Conservation (phyloP, 2,329 filamentous ascomycete genomes). For the Massarina eburnea region DNA sequence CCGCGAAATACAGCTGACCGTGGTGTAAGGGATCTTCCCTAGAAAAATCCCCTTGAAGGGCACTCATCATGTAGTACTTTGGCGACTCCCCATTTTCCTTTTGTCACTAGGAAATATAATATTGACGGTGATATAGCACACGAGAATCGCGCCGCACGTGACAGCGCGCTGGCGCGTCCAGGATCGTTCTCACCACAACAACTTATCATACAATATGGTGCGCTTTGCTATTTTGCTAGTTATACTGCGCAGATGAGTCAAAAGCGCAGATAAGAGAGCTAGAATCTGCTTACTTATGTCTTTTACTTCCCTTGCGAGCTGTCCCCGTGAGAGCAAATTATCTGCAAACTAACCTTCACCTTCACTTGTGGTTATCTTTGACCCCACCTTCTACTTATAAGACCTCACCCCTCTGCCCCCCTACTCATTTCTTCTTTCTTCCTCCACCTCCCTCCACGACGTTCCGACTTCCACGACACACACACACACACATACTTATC, state of each 20-base stretch:
- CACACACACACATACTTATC: background rate
- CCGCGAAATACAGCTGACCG: too few relatives aligned
- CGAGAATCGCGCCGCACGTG: constrained; percentile 1
- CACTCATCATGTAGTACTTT: too few relatives aligned
- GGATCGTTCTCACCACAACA: too few relatives aligned
- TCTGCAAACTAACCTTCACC: background rate
- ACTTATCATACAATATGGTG: too few relatives aligned
- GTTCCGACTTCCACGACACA: constrained; percentile 1
- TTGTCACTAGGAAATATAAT: background rate
- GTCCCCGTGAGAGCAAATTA: constrained; percentile 10
- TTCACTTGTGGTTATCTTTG: background rate
- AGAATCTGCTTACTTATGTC: background rate
- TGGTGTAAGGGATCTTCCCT: too few relatives aligned
- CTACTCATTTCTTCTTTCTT: constrained; percentile 2
- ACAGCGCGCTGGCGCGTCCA: background rate
- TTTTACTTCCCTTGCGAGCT: constrained; percentile 7
- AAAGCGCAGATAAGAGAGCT: background rate
- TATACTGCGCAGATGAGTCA: background rate
- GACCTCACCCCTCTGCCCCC: background rate
- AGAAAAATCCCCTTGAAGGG: too few relatives aligned
- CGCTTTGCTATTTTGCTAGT: background rate
- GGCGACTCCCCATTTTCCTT: too few relatives aligned
- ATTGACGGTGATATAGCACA: background rate
- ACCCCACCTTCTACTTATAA: background rate
- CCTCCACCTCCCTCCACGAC: constrained; percentile 3